phyloP scores from a whole-genome alignment of 1,139 yeast genomes.

The Hansenula sp. region DNA sequence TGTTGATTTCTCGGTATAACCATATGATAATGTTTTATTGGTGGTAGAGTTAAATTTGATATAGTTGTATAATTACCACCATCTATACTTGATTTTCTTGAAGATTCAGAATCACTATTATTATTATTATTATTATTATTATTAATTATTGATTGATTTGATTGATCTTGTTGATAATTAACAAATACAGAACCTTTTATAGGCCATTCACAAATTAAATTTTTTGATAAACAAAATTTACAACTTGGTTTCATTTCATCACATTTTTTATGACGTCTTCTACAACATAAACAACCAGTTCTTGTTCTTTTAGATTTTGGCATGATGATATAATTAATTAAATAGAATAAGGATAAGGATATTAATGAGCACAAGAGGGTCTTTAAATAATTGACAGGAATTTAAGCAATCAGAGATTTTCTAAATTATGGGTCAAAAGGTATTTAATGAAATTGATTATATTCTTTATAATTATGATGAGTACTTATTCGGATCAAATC shows the following conservation, averaged over 20 bases:
- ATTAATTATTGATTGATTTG: not conserved
- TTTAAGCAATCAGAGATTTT: too few relatives aligned
- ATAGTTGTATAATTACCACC: not conserved
- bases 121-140: not conserved
- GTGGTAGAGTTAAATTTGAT: not conserved
- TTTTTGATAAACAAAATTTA: conserved; percentile 28
- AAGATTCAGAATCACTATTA: not conserved
- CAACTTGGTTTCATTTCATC: conserved; percentile 39
- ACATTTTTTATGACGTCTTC: conserved; percentile 40
- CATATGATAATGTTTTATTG: conserved; percentile 2
- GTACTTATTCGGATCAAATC: not conserved
- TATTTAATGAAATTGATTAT: too few relatives aligned
- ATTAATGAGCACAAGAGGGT: too few relatives aligned
- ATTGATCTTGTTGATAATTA: conserved; percentile 11
- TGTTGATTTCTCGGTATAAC: conserved; percentile 1
- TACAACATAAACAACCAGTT: conserved; percentile 42
- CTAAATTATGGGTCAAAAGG: too few relatives aligned
- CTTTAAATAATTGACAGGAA: too few relatives aligned
- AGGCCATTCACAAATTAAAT: conserved; percentile 37
- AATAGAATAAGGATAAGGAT: too few relatives aligned
- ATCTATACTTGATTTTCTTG: not conserved
- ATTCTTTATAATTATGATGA: too few relatives aligned
- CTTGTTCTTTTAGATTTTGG: conserved; percentile 29
- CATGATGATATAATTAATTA: not conserved
- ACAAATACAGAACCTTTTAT: conserved; percentile 22